phyloP scores from a whole-genome alignment of 768 basidiomycete genomes.

The Jaapia argillacea region DNA sequence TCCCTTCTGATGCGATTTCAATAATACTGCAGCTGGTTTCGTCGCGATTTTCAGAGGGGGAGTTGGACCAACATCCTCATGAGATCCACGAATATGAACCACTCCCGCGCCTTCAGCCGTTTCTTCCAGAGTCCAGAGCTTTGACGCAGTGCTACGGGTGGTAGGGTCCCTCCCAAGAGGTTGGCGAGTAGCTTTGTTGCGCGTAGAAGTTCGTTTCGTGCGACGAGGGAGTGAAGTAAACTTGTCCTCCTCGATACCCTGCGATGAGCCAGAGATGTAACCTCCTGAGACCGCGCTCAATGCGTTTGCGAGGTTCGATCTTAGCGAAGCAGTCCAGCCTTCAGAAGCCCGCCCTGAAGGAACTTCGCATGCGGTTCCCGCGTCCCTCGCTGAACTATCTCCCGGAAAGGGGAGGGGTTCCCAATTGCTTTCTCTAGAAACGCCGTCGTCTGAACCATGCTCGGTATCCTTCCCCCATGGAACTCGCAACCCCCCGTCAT shows the following conservation, averaged over 20 bases:
- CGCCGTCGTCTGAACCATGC: background rate
- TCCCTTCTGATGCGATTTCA: background rate
- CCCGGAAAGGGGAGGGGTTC: background rate
- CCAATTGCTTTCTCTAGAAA: background rate
- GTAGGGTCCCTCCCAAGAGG: background rate
- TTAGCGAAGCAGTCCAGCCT: conserved; percentile 9
- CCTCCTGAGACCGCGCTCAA: conserved; percentile 5
- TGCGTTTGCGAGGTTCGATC: conserved; percentile 8
- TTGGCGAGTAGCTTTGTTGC: no score
- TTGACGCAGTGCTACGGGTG: conserved; percentile 10
- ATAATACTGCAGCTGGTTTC: background rate
- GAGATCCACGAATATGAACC: conserved; percentile 24
- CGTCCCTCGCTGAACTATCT: background rate
- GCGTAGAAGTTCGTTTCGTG: background rate
- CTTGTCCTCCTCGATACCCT: background rate
- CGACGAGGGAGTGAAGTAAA: background rate
- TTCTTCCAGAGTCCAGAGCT: conserved; percentile 31
- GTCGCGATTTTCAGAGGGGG: background rate
- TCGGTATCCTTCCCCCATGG: background rate
- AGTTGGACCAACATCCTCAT: background rate
- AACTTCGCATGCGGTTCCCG: conserved; percentile 2
- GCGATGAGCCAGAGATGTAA: background rate
- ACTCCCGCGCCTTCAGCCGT: conserved; percentile 26
- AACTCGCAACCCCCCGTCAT: background rate
- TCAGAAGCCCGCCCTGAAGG: conserved; percentile 2